phyloP scores from a whole-genome alignment of 2,329 filamentous ascomycete species.

The Ophiocordyceps sinensis region DNA sequence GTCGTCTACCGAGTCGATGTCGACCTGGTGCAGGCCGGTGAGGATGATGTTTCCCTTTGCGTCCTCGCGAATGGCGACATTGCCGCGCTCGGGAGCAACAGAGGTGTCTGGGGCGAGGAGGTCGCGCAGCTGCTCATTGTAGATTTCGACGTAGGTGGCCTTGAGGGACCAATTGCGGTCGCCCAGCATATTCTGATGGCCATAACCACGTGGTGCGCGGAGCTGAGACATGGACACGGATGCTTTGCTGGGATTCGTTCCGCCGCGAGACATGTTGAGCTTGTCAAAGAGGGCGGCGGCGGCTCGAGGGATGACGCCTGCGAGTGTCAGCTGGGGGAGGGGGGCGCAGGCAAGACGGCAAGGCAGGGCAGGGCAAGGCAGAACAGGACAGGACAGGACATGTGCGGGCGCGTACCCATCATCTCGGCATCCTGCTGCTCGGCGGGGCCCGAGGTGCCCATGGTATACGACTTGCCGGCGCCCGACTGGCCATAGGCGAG shows the following conservation, averaged over 20 bases:
- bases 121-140: slow-evolving; percentile 92
- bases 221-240: slow-evolving; percentile 55
- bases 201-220: slow-evolving; percentile 63
- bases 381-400: background rate
- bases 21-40: slow-evolving; percentile 75
- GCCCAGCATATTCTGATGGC: slow-evolving; percentile 27
- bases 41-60: slow-evolving; percentile 87
- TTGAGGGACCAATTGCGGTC: slow-evolving; percentile 84
- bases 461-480: slow-evolving; percentile 95
- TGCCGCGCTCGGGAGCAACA: slow-evolving; percentile 52
- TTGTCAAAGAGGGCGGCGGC: slow-evolving; percentile 79
- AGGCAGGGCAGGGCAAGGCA: too few species aligned
- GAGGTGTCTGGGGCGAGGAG: slow-evolving; percentile 66
- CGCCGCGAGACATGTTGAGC: slow-evolving; percentile 47
- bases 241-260: slow-evolving; percentile 34
- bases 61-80: slow-evolving; percentile 89
- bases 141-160: slow-evolving; percentile 93
- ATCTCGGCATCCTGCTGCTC: slow-evolving; percentile 57
- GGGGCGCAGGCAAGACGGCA: background rate
- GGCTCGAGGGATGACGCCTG: slow-evolving; percentile 90
- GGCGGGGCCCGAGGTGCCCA: slow-evolving; percentile 81
- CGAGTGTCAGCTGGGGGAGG: background rate
- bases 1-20: slow-evolving; percentile 85
- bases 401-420: slow-evolving; percentile 47
- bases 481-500: slow-evolving; percentile 96